Percentiles rank a stretch among this genome's conserved stretches.
Conservation (phyloP, 495 filamentous ascomycete genomes). For the Astrocystis sublimbata region DNA sequence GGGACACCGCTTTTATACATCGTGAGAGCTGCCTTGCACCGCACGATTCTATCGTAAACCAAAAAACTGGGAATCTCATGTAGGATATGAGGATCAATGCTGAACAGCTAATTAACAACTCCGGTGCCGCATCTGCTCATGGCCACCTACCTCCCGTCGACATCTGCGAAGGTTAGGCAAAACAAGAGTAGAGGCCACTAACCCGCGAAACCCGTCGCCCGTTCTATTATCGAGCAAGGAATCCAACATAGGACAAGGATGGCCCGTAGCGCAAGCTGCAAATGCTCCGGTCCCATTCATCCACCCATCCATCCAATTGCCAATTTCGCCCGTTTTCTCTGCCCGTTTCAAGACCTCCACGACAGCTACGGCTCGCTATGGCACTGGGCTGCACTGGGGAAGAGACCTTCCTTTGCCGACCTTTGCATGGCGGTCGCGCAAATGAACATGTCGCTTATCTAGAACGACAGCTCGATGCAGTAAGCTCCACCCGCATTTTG, state of each 20-base stretch:
- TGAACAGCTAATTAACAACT: background rate
- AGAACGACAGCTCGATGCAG: conserved; percentile 1
- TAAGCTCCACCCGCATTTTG: background rate
- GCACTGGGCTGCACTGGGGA: no score
- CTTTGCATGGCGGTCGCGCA: background rate
- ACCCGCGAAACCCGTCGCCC: no score
- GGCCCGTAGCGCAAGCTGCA: background rate
- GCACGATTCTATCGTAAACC: background rate
- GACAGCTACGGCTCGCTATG: no score
- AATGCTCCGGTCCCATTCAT: conserved; percentile 13
- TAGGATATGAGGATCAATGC: background rate
- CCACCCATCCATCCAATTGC: no score
- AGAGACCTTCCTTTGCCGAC: conserved; percentile 6
- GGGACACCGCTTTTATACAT: background rate
- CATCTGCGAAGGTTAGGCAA: background rate
- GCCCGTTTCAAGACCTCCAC: conserved; percentile 9
- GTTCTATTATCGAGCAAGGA: conserved; percentile 10
- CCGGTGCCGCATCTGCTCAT: background rate
- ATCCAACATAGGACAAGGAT: background rate
- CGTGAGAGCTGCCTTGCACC: conserved; percentile 7
- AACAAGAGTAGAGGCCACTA: background rate
- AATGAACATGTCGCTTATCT: conserved; percentile 11
- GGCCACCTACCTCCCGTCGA: background rate
- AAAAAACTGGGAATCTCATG: background rate
- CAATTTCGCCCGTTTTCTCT: no score